Evolutionary conservation across 1,139 yeast species (phyloP).

Genomic region (Candida anutae): DNA sequence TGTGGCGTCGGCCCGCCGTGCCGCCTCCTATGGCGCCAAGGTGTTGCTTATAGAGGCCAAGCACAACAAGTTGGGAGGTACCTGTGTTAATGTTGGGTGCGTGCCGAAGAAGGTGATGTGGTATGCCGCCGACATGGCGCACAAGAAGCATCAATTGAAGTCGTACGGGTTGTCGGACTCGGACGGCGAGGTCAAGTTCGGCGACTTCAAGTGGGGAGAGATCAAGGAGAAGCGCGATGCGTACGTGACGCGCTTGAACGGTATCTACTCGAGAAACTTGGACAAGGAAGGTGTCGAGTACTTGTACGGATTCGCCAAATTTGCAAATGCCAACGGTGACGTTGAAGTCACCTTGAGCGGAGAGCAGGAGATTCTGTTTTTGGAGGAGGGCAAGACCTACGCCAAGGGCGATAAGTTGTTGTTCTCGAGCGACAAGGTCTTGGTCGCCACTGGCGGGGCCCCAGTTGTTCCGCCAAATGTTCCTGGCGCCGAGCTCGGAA

Average conservation of each 20-base stretch:
- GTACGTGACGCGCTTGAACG: conserved; percentile 77
- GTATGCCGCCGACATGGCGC: conserved; percentile 90
- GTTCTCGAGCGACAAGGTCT: conserved; percentile 72
- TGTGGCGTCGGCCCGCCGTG: conserved; percentile 94
- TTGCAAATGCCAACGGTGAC: conserved; percentile 53
- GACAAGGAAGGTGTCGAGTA: conserved; percentile 83
- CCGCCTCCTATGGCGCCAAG: conserved; percentile 89
- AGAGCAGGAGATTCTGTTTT: conserved; percentile 33
- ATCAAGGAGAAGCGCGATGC: conserved; percentile 90
- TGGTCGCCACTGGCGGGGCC: conserved; percentile 91
- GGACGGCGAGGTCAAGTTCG: conserved; percentile 40
- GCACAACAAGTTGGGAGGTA: conserved; percentile 73
- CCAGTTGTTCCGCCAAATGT: conserved; percentile 65
- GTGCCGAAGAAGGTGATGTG: conserved; percentile 99
- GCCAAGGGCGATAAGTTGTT: conserved; percentile 46
- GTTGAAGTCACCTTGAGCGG: conserved; percentile 61
- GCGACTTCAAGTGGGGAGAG: conserved; percentile 69
- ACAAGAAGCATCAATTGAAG: conserved; percentile 60
- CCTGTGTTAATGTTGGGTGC: conserved; percentile 99
- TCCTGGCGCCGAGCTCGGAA: conserved; percentile 79
- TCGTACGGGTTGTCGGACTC: conserved; percentile 72
- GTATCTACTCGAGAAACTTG: conserved; percentile 85
- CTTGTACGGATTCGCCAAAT: conserved; percentile 82
- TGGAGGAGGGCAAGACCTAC: conserved; percentile 19
- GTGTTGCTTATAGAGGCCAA: conserved; percentile 75